Base-by-base conservation (phyloP, 2,329 filamentous ascomycete genomes). In the Aspergillus costaricaensis region DNA sequence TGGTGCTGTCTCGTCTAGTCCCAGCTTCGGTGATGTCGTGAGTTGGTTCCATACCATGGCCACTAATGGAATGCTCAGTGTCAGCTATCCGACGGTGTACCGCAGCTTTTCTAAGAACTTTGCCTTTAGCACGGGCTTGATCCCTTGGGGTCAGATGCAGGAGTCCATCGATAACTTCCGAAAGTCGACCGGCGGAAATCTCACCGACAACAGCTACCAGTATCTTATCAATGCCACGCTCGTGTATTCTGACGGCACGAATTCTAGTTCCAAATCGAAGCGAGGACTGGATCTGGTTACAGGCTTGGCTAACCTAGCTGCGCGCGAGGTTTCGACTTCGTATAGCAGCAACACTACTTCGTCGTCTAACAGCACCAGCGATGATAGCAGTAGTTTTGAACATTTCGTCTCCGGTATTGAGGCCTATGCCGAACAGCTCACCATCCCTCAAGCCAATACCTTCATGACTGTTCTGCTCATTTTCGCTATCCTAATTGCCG, bases 381-480 rank as follows among this genome's bases (percentile, higher is more conserved):
- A 62, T 49, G 61, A 63, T n/a, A 76, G 51, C 14, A 51, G 78
- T 56, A 74, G 82, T 64, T 68, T 82, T 48, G 78, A 84, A 60
- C 80, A 84, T 56, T 74, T 81, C 3, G 90, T 96, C 36, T 83
- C 85, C 51, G 91, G 92, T 55, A 90, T 98, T 69, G 85, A 93
- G 74, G 91, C 86, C 30, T 96, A 90, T 70, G 89, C 88, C n/a
- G 88, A 96, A 73, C 83, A 93, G 73, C 85, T 96, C 59, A 87
- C 86, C 47, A 92, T 98, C 56, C 95, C 95, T 17, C 86, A 90
- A 67, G 88, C 91, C 52, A 96, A 97, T 79, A 92, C 92, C 1
- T 98, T 98, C 80, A 96, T 99, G 93, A 97, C 92, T 0, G 88
- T 96, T 4, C 84, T 98, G 1, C 82, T 98, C 55, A 82, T 97